Percentiles rank a stretch among this genome's conserved stretches.
phyloP scores from a whole-genome alignment of 768 basidiomycete species.

The Mycena rosella region DNA sequence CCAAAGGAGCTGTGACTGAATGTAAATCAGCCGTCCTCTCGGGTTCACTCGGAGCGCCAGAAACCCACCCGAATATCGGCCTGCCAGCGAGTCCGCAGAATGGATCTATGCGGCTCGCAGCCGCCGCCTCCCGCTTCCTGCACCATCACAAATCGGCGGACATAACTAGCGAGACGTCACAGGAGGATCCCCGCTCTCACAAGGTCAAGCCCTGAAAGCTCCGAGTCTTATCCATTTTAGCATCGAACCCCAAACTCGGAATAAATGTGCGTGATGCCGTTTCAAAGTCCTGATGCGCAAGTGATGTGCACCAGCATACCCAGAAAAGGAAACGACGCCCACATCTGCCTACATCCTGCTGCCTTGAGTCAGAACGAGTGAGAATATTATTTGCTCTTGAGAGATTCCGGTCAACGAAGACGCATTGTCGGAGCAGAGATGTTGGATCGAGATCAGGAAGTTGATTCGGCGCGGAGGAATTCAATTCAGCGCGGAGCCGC shows the following conservation, averaged over 20 bases:
- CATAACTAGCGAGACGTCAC: conserved; percentile 1
- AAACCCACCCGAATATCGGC: no score
- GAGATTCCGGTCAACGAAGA: not conserved
- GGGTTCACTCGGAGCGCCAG: not conserved
- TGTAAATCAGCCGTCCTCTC: not conserved
- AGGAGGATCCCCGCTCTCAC: conserved; percentile 20
- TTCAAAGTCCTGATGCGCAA: conserved; percentile 18
- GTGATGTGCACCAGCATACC: not conserved
- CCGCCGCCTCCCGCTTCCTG: no score
- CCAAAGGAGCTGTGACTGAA: not conserved
- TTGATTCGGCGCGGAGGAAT: no score
- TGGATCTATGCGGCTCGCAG: no score
- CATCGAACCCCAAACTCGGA: not conserved
- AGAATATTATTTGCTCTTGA: not conserved
- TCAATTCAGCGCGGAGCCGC: no score
- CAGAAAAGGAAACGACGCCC: not conserved
- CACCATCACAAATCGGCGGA: conserved; percentile 14
- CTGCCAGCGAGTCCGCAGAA: no score
- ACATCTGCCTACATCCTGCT: not conserved
- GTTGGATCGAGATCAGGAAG: no score
- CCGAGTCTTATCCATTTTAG: conserved; percentile 9
- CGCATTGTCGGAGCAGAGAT: no score
- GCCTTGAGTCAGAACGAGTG: not conserved
- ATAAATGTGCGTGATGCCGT: conserved; percentile 1
- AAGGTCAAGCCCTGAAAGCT: not conserved